Evolutionary conservation across 257 asterid species (phyloP).

Genomic region (Thymus mandschuricus): DNA sequence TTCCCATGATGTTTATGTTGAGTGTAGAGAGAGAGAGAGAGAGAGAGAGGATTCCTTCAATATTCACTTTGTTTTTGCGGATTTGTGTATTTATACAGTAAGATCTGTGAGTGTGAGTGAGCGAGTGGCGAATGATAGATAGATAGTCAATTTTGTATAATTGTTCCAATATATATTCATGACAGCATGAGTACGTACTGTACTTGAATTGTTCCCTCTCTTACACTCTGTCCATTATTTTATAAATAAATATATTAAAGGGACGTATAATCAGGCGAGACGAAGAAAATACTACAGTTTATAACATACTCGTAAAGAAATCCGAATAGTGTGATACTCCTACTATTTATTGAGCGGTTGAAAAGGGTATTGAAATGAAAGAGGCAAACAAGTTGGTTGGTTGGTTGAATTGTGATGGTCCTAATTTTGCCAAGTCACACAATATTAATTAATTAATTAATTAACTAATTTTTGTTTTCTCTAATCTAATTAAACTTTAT

Average conservation of each 20-base stretch:
- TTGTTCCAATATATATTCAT: no score
- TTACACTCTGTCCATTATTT: no score
- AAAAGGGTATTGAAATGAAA: not conserved
- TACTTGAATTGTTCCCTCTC: no score
- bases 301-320: no score
- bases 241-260: no score
- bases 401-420: slow-evolving; percentile 32
- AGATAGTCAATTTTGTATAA: no score
- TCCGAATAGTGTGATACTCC: no score
- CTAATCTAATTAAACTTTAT: not conserved
- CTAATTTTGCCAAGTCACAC: slow-evolving; percentile 35
- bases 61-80: not conserved
- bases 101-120: not conserved
- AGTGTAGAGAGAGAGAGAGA: not conserved
- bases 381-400: slow-evolving; percentile 31
- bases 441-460: no score
- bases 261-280: no score
- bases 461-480: not conserved
- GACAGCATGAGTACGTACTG: no score
- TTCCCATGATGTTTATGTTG: slow-evolving; percentile 44
- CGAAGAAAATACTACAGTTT: no score
- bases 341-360: slow-evolving; percentile 32
- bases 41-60: not conserved
- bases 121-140: not conserved
- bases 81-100: slow-evolving; percentile 30